A percentile compares a stretch with the other conserved stretches of the same genome.
Evolutionary conservation across 1,284 basidiomycete genomes (phyloP).

Genomic region (Cerioporus squamosus): DNA sequence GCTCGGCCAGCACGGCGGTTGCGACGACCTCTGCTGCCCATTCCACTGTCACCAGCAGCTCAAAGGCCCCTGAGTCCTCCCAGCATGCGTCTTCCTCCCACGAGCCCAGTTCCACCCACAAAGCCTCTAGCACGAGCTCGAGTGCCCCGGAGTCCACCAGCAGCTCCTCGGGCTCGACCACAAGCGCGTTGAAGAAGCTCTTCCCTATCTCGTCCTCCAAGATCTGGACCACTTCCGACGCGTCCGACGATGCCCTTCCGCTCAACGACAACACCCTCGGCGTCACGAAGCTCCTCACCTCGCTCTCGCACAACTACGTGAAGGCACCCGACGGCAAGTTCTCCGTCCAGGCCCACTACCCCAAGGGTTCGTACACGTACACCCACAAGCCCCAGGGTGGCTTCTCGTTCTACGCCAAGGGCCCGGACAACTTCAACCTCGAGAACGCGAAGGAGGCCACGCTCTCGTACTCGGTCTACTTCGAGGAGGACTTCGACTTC

Average conservation of each 20-base stretch:
- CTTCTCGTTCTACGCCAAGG: constrained; percentile 64
- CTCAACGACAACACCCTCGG: constrained; percentile 50
- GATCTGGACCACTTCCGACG: constrained; percentile 47
- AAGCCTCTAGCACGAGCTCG: neutral
- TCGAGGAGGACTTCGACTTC: constrained; percentile 54
- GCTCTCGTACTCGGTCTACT: constrained; percentile 63
- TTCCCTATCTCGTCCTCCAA: constrained; percentile 45
- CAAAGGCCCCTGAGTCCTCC: neutral
- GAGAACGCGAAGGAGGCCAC: constrained; percentile 51
- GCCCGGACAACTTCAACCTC: constrained; percentile 47
- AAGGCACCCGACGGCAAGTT: constrained; percentile 50
- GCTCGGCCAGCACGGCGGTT: constrained; percentile 5
- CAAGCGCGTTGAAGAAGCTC: constrained; percentile 35
- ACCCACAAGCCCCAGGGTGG: constrained; percentile 58
- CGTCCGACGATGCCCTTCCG: constrained; percentile 37
- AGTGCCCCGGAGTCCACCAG: neutral
- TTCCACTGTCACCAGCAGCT: constrained; percentile 1
- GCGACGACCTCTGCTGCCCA: constrained; percentile 3
- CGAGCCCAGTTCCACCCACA: constrained; percentile 10
- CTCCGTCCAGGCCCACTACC: constrained; percentile 60
- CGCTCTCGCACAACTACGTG: constrained; percentile 46
- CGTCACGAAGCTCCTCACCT: constrained; percentile 41
- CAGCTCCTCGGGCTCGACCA: neutral
- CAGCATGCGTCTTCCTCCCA: constrained; percentile 5
- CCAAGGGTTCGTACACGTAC: constrained; percentile 61